Base-by-base conservation (phyloP, 139 green algal species). In the Micractinium conductrix region DNA sequence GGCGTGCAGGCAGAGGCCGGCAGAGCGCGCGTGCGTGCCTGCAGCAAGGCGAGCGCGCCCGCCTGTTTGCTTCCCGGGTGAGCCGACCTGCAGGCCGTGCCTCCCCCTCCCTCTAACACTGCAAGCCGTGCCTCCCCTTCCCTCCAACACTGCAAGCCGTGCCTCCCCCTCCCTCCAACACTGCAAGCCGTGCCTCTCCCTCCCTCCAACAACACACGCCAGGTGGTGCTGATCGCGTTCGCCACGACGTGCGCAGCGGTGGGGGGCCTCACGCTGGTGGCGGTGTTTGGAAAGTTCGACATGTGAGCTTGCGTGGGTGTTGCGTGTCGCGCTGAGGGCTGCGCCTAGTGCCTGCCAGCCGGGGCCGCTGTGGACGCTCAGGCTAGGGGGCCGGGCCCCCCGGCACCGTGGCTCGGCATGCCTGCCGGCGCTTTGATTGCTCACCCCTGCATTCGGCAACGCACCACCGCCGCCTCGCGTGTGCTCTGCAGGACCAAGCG, bases 271-370 rank as follows among this genome's bases (percentile, higher is more conserved):
- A 87, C 86, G 1, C 17, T 92, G 17, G 79, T 87, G 14, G 90
- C 88, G 0, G 50, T 86, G 28, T 84, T 92, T 65, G 90, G 90
- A 1, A 73, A 82, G 38, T 79, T 87, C 5, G 91, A 94, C 78
- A 45, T 44, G n/a, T 16, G 12, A 58, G 12, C 48, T 58, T 58
- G 48, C 10, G 48, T 58, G 48, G n/a, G 71, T 73, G 65, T 44
- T 9, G 35, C 10, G 48, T 58, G 7, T n/a, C n/a, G n/a, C n/a
- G 69, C 19, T 6, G 12, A 7, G 12, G 35, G 30, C 43, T 73
- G n/a, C n/a, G n/a, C n/a, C 14, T 19, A 43, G 65, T 42, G n/a
- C 22, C 33, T 72, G 3, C 19, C 35, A 53, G 68, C 68, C 40
- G 58, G 58, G 58, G 58, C 30, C 5, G 58, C 16, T n/a, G 22